Percentiles rank a stretch among this genome's conserved stretches.
Conservation (phyloP, 2,329 filamentous ascomycete genomes). For the Tolypocladium tropicale region DNA sequence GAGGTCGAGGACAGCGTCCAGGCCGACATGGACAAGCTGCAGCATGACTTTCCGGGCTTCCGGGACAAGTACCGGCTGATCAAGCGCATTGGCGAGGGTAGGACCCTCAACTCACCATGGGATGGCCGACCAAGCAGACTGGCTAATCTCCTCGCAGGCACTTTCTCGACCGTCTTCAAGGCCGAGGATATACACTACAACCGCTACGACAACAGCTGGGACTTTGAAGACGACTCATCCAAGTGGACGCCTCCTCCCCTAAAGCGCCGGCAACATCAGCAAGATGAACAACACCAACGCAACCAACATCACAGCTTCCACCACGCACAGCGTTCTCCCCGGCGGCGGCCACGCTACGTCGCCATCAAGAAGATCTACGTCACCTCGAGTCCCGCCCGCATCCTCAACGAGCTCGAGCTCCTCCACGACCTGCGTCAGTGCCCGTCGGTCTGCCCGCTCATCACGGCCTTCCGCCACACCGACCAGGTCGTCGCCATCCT, state of each 20-base stretch:
- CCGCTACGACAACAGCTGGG: conserved; percentile 78
- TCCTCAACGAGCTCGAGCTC: conserved; percentile 92
- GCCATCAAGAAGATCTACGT: conserved; percentile 99
- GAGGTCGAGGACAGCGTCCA: conserved; percentile 57
- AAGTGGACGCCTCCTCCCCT: conserved; percentile 61
- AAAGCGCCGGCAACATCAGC: conserved; percentile 34
- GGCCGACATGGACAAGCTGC: conserved; percentile 80
- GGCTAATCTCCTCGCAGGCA: conserved; percentile 49
- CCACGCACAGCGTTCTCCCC: conserved; percentile 15
- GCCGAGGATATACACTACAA: conserved; percentile 87
- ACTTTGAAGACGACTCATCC: conserved; percentile 56
- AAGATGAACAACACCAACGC: conserved; percentile 20
- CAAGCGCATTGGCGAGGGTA: conserved; percentile 95
- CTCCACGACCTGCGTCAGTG: conserved; percentile 79
- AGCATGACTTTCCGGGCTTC: conserved; percentile 74
- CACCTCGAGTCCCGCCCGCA: conserved; percentile 85
- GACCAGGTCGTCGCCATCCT: conserved; percentile 94
- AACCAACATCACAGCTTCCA: conserved; percentile 26
- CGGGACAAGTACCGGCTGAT: conserved; percentile 78
- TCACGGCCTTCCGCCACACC: conserved; percentile 89
- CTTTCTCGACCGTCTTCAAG: conserved; percentile 98
- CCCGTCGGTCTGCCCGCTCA: conserved; percentile 81
- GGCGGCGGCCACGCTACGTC: conserved; percentile 58
- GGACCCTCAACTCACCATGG: conserved; percentile 2
- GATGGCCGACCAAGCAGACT: not conserved